Percentiles rank a stretch among this genome's conserved stretches.
phyloP scores from a whole-genome alignment of 2,329 filamentous ascomycete species.

The Teratosphaeria viscida region DNA sequence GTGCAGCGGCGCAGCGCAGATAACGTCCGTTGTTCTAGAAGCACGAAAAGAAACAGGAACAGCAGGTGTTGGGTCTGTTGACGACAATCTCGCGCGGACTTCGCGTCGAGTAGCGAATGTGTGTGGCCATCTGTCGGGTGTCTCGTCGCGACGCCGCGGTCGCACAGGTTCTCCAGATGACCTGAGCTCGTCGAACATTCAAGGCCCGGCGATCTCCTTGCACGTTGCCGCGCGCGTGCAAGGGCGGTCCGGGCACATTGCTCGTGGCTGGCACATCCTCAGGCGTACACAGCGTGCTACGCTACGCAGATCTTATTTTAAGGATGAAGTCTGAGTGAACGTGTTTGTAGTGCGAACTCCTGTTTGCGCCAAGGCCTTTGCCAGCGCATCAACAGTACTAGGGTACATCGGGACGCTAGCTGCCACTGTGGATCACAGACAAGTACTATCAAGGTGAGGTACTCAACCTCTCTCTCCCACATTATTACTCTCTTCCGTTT shows the following conservation, averaged over 20 bases:
- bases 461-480: background rate
- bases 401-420: background rate
- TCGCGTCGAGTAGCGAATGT: background rate
- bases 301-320: background rate
- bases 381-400: conserved; percentile 1
- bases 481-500: background rate
- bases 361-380: conserved; percentile 1
- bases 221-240: background rate
- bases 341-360: background rate
- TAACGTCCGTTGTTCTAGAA: background rate
- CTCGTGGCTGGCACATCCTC: background rate
- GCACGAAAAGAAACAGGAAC: background rate
- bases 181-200: background rate
- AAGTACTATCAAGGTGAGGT: background rate
- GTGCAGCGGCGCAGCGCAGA: background rate
- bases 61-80: background rate
- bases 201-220: background rate
- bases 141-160: background rate
- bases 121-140: background rate
- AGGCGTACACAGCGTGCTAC: background rate
- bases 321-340: background rate
- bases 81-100: background rate
- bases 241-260: background rate
- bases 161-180: conserved; percentile 3
- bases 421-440: background rate